phyloP scores from a whole-genome alignment of 1,284 basidiomycete genomes.

The Thecaphora thlaspeos region DNA sequence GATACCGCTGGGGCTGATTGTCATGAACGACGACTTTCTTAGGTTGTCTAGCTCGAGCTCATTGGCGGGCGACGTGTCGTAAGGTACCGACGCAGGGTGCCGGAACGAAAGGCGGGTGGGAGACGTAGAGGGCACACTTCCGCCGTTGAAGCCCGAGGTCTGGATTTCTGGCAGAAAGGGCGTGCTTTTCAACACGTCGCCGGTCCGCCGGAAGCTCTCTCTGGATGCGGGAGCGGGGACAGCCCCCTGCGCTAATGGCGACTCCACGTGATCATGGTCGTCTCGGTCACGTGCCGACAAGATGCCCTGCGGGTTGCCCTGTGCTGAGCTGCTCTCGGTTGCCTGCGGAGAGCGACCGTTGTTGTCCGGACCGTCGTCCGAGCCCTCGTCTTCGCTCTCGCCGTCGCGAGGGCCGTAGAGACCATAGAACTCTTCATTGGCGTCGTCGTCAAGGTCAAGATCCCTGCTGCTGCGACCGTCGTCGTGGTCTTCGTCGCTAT shows the following conservation, averaged over 20 bases:
- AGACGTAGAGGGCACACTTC: constrained; percentile 11
- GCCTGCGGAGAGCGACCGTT: too few species aligned
- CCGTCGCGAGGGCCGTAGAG: not conserved
- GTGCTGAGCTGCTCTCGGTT: too few species aligned
- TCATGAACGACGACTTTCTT: constrained; percentile 20
- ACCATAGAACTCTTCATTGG: not conserved
- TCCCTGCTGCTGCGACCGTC: not conserved
- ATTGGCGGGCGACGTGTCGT: constrained; percentile 22
- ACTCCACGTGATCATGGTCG: too few species aligned
- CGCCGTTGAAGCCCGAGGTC: not conserved
- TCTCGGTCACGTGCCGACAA: too few species aligned
- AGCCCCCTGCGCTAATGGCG: too few species aligned
- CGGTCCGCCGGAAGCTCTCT: not conserved
- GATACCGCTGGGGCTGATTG: constrained; percentile 20
- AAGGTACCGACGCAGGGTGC: constrained; percentile 17
- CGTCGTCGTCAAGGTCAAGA: not conserved
- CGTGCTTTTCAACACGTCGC: not conserved
- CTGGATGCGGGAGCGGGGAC: too few species aligned
- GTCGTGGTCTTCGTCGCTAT: not conserved
- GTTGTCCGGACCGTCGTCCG: not conserved
- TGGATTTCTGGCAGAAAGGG: not conserved
- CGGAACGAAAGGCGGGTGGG: constrained; percentile 16
- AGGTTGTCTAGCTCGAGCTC: constrained; percentile 31
- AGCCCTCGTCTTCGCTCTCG: constrained; percentile 3
- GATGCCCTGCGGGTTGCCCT: too few species aligned